Evolutionary conservation across 1,284 basidiomycete species (phyloP), one percentile per base, ranked within the genome.

Genomic region (Polyporus tsugae): DNA sequence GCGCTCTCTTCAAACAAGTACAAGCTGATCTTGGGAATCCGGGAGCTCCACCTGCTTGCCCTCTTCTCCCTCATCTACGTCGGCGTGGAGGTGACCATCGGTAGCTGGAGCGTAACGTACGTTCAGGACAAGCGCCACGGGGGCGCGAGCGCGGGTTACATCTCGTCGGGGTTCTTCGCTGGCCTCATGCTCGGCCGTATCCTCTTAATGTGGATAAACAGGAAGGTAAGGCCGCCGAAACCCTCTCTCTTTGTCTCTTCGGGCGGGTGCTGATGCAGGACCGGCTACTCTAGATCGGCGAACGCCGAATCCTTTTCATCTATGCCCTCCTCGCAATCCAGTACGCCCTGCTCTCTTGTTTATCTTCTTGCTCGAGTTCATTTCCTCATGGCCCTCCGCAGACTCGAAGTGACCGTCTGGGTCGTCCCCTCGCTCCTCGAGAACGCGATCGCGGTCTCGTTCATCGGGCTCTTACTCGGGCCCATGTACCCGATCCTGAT

Each of bases 401-500:
- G 87, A 5, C 82, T 91, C 22, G 87, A 91, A 74, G 75, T 90
- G n/a, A 80, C 88, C 39, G 81, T 92, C 49, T 92, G 90, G 91
- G 83, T 88, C 22, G 85, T 88, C 1, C 86, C 86, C 29, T 86
- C 85, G 2, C 78, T 91, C 33, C 78, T 90, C 39, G 86, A 85
- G 25, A 86, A 87, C 75, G 89, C 87, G 0, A 78, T 91, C 9
- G 85, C 87, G 5, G 86, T 89, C 49, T 84, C 88, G 6, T 74
- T 90, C 60, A 80, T 90, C 62, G 90, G 90, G 11, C 60, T 74
- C n/a, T 58, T 74, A 22, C 65, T 76, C 33, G 75, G 75, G 0
- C 90, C 90, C 0, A 87, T 91, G 82, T 92, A 89, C 74, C 90
- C 89, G 0, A 88, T 91, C 66, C 84, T 87, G 19, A 86, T 90